Conservation (phyloP, 768 basidiomycete genomes). For the Termitomyces sp. region DNA sequence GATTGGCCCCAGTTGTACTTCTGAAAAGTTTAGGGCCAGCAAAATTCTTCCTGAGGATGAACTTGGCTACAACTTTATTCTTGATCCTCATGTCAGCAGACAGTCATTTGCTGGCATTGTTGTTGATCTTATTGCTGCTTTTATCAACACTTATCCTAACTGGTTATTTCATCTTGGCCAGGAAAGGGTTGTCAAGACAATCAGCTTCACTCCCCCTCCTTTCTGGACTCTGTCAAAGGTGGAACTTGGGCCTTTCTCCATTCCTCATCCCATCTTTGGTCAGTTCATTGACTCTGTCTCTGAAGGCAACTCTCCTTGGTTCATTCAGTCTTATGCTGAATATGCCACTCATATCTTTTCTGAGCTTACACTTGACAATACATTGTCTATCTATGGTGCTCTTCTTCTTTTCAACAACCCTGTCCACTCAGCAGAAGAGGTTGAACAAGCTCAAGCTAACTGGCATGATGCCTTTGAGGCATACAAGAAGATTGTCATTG, state of each 20-base stretch:
- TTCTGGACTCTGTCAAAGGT: background rate
- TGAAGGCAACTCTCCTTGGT: no score
- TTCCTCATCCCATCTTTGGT: background rate
- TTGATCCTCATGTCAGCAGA: background rate
- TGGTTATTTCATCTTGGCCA: no score
- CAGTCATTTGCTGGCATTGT: background rate
- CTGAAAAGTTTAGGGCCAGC: background rate
- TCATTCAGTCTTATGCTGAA: no score
- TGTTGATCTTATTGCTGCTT: background rate
- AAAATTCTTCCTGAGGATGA: background rate
- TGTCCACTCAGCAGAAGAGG: no score
- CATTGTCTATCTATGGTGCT: no score
- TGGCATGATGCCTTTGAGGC: no score
- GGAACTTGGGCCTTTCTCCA: background rate
- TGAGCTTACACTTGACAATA: no score
- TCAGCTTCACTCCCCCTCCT: background rate
- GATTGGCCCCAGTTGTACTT: background rate
- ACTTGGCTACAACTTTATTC: background rate
- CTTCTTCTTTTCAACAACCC: no score
- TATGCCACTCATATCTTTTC: no score
- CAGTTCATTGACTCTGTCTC: background rate
- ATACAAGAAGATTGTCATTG: no score
- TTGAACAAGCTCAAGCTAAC: no score
- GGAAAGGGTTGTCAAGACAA: background rate
- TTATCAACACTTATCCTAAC: background rate